A percentile compares a stretch with the other conserved stretches of the same genome.
These are phyloP conservation scores for Xerocomus potaroensis DNA, from an alignment of 768 basidiomycete species.

Conservation along the genomic window DNA sequence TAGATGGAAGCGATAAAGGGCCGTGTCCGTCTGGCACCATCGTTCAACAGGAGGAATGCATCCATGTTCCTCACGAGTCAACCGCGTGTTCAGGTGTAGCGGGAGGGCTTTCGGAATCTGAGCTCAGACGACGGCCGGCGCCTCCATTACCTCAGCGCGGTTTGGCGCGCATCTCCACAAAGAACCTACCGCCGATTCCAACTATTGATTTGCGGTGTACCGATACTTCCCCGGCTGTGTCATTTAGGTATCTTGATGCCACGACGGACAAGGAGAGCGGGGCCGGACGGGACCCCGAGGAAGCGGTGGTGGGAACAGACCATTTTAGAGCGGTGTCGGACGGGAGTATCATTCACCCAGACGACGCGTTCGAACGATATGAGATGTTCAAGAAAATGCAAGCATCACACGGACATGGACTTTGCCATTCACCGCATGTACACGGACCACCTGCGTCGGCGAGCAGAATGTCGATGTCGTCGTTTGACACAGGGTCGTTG, in stretches of 20 bases:
- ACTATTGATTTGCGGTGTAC: conserved; percentile 24
- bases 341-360: conserved; percentile 35
- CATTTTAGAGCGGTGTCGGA: conserved; percentile 14
- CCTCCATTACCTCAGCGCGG: conserved; percentile 20
- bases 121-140: conserved; percentile 25
- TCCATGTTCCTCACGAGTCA: conserved; percentile 5
- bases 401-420: conserved; percentile 16
- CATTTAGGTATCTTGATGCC: not conserved
- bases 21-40: conserved; percentile 9
- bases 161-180: conserved; percentile 25
- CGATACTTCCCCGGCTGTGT: conserved; percentile 1
- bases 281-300: not conserved
- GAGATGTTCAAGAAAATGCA: conserved; percentile 70
- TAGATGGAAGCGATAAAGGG: not conserved
- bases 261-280: not conserved
- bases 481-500: conserved; percentile 40
- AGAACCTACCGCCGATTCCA: conserved; percentile 57
- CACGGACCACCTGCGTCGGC: conserved; percentile 3
- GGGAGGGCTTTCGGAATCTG: conserved; percentile 41
- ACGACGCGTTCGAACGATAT: conserved; percentile 89
- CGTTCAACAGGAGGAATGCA: not conserved
- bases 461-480: conserved; percentile 62
- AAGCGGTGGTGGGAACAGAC: not conserved
- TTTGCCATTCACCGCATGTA: not conserved
- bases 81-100: conserved; percentile 16